Evolutionary conservation across 164 flowering plant species (phyloP), one percentile per base, ranked within the genome.

Genomic region (Dillenia turbinata): DNA sequence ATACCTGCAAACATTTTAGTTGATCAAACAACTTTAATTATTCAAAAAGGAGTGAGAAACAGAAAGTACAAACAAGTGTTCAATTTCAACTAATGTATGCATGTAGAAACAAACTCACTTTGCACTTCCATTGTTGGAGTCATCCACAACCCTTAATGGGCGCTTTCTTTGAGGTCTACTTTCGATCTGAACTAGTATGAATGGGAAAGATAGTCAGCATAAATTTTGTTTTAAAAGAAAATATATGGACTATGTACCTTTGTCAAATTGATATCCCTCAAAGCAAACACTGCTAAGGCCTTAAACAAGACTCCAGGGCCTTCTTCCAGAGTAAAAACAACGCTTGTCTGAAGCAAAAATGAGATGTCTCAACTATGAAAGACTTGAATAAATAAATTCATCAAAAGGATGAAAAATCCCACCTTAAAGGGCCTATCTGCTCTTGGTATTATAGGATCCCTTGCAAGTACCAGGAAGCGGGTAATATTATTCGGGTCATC

Each of bases 381-480:
- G 10, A 47, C 9, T 59, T 54, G 3, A 51, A 12, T 9, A 13
- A 52, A 12, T 24, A 44, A 57, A 11, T 19, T 52, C 50, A 49
- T 45, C 10, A 10, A 49, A 14, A 56, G 9, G 7, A 52, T 14
- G 15, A 46, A 40, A 54, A 51, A 24, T 40, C 22, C 44, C n/a
- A 66, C 69, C 71, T 81, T 83, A 63, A 79, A 81, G 1, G 78
- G 84, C 44, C 73, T 73, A 52, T 79, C 78, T 14, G 72, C 72
- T 22, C 84, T 63, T 5, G 88, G 88, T 9, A 83, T 74, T 10
- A 83, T 76, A 0, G 88, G 88, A 60, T 83, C 85, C 19, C 88
- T 72, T 46, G 88, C 81, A 54, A 83, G 69, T 77, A 81, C 71
- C 43, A 81, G 70, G 52, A 72, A 83, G 51, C 88, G 75, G 43